Percentiles rank a stretch among this genome's conserved stretches.
phyloP scores from a whole-genome alignment of 2,329 filamentous ascomycete species.

The Neonectria punicea region DNA sequence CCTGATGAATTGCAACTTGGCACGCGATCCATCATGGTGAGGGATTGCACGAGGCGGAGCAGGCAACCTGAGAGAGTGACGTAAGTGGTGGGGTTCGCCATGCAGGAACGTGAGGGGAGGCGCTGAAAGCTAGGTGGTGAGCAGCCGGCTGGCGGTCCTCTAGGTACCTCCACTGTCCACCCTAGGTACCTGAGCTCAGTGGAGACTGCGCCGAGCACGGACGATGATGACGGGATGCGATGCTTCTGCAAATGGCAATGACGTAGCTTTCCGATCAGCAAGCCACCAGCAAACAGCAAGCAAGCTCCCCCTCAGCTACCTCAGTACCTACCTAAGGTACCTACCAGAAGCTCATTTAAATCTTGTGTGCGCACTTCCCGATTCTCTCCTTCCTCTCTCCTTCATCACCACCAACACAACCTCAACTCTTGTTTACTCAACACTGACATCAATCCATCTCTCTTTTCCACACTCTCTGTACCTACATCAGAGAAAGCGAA shows the following conservation, averaged over 20 bases:
- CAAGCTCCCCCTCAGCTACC: constrained; percentile 31
- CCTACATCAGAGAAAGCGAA: constrained; percentile 3
- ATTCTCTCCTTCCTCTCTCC: constrained; percentile 24
- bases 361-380: constrained; percentile 25
- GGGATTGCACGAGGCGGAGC: constrained; percentile 16
- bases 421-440: neutral
- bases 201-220: neutral
- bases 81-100: constrained; percentile 37
- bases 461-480: neutral
- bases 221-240: constrained; percentile 26
- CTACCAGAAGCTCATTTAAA: constrained; percentile 40
- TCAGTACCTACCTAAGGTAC: neutral
- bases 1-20: constrained; percentile 9
- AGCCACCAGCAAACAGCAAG: constrained; percentile 2
- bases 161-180: too few species aligned
- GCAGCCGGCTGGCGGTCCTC: neutral
- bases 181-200: neutral
- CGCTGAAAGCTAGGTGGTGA: neutral
- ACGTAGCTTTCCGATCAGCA: constrained; percentile 38
- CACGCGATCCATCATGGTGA: constrained; percentile 32
- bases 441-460: neutral
- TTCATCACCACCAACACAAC: constrained; percentile 28
- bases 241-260: constrained; percentile 31
- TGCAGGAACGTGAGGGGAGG: constrained; percentile 37
- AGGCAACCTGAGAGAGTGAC: constrained; percentile 33